Percentiles rank a stretch among this genome's conserved stretches.
Evolutionary conservation across 768 basidiomycete species (phyloP).

Genomic region (Suillus tomentosus): DNA sequence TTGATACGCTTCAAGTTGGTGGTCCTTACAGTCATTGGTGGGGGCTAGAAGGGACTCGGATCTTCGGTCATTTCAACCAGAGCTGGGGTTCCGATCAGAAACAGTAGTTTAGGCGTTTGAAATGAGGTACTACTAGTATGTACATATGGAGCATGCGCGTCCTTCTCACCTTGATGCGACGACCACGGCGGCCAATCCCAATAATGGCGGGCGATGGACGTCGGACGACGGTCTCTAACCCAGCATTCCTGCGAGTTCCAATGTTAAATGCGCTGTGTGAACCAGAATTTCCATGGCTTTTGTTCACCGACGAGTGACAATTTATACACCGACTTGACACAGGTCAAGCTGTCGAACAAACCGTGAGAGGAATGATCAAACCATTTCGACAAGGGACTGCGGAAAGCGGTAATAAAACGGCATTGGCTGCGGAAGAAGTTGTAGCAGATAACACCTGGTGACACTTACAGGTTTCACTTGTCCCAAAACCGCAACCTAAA

Average conservation of each 20-base stretch:
- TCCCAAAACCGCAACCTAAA: not conserved
- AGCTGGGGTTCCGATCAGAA: not conserved
- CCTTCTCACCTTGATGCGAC: not conserved
- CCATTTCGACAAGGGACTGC: not conserved
- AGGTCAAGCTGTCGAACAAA: not conserved
- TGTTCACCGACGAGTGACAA: not conserved
- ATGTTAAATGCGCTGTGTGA: not conserved
- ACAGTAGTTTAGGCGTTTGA: not conserved
- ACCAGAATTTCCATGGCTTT: not conserved
- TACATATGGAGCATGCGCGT: not conserved
- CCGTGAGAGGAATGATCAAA: not conserved
- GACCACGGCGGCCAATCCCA: not conserved
- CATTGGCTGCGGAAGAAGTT: not conserved
- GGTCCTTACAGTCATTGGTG: not conserved
- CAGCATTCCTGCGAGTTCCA: not conserved
- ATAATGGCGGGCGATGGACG: not conserved
- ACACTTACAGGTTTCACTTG: not conserved
- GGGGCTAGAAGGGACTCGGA: not conserved
- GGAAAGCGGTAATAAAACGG: not conserved
- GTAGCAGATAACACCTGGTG: not conserved
- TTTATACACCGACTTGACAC: not conserved
- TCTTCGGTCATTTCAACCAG: not conserved
- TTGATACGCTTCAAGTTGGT: not conserved
- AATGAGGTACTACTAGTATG: not conserved
- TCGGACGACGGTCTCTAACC: too few relatives aligned